Evolutionary conservation across 2,329 filamentous ascomycete genomes (phyloP).

Genomic region (Ceratocystis cubensis): DNA sequence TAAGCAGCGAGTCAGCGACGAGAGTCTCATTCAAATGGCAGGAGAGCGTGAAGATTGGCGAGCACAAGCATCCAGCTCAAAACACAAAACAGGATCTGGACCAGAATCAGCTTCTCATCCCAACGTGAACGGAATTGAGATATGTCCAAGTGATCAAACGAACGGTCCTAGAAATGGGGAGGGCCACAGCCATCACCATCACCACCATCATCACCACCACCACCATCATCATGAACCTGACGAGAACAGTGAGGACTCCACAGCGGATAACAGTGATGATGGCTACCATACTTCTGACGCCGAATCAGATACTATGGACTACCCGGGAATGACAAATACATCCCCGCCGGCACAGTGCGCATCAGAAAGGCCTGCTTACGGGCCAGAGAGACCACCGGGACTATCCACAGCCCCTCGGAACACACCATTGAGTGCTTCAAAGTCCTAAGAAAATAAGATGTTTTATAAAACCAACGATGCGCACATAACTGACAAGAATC

Average conservation of each 20-base stretch:
- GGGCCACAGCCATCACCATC: constrained; percentile 5
- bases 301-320: constrained; percentile 14
- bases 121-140: constrained; percentile 7
- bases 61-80: constrained; percentile 40
- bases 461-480: neutral
- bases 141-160: neutral
- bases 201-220: neutral
- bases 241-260: constrained; percentile 11
- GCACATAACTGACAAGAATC: neutral
- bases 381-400: constrained; percentile 20
- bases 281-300: constrained; percentile 12
- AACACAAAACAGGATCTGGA: constrained; percentile 37
- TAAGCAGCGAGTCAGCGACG: constrained; percentile 85
- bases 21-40: constrained; percentile 94
- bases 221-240: neutral
- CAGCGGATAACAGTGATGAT: constrained; percentile 15
- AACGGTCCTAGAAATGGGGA: constrained; percentile 5
- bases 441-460: constrained; percentile 10
- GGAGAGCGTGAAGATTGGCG: constrained; percentile 79
- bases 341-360: neutral
- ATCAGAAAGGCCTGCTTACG: constrained; percentile 15
- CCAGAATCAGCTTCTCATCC: neutral
- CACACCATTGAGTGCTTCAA: constrained; percentile 9
- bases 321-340: neutral
- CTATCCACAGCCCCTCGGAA: constrained; percentile 23